These are phyloP conservation scores for Penicillium sp. DNA, from an alignment of 2,329 filamentous ascomycete genomes.

Conservation along the genomic window DNA sequence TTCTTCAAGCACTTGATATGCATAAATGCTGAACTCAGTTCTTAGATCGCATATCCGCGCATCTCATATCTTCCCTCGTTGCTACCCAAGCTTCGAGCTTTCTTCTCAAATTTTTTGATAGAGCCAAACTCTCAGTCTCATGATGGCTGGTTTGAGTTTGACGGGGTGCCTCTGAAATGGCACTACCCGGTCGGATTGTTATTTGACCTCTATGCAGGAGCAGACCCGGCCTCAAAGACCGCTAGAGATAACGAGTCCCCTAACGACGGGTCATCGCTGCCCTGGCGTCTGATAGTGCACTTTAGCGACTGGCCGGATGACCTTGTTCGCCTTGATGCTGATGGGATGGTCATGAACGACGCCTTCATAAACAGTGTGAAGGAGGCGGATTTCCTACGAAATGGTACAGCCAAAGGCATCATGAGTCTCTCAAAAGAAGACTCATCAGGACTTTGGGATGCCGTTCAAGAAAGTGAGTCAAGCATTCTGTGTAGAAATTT, in stretches of 20 bases:
- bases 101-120: constrained; percentile 60
- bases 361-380: constrained; percentile 69
- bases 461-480: constrained; percentile 66
- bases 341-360: constrained; percentile 59
- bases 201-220: constrained; percentile 66
- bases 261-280: constrained; percentile 39
- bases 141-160: constrained; percentile 64
- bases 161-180: constrained; percentile 68
- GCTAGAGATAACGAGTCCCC: constrained; percentile 18
- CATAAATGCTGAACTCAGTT: background rate
- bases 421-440: constrained; percentile 85
- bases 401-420: constrained; percentile 83
- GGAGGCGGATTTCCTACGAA: constrained; percentile 82
- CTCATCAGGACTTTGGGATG: constrained; percentile 77
- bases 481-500: background rate
- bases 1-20: background rate
- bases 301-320: constrained; percentile 59
- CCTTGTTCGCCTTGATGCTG: constrained; percentile 56
- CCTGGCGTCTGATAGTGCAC: constrained; percentile 64
- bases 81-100: constrained; percentile 59
- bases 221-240: constrained; percentile 42
- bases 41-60: constrained; percentile 59
- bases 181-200: constrained; percentile 68
- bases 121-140: constrained; percentile 52
- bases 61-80: constrained; percentile 68